These are phyloP conservation scores for Macadamia tetraphylla DNA, from an alignment of 164 flowering plant species.

Conservation along the genomic window DNA sequence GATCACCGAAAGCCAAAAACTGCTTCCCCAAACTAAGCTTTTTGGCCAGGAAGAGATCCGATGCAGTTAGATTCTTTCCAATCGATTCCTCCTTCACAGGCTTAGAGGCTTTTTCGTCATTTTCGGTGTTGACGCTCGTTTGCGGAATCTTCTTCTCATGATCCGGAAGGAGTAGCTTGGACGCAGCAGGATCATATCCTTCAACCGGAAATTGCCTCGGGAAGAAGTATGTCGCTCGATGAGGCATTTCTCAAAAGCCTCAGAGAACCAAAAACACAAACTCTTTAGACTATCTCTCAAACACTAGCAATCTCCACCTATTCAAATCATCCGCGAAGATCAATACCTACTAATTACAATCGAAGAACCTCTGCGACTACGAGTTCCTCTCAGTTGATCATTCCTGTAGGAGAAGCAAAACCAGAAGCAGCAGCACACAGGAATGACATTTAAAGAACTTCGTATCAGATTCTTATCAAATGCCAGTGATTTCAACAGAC, in stretches of 20 bases:
- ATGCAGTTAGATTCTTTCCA: slow-evolving; percentile 11
- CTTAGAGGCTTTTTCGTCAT: slow-evolving; percentile 17
- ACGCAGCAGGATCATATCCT: slow-evolving; percentile 24
- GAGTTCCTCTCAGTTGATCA: background rate
- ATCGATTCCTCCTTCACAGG: background rate
- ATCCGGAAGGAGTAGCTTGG: slow-evolving; percentile 27
- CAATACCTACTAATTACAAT: background rate
- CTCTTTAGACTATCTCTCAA: background rate
- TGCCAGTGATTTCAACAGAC: background rate
- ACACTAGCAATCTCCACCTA: background rate
- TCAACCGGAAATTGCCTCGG: slow-evolving; percentile 66
- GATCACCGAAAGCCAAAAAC: slow-evolving; percentile 33
- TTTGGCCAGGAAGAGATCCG: slow-evolving; percentile 41
- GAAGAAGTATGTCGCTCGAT: slow-evolving; percentile 66
- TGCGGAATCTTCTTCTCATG: slow-evolving; percentile 49
- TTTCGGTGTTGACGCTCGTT: slow-evolving; percentile 23
- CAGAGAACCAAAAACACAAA: slow-evolving; percentile 3
- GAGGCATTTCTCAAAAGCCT: slow-evolving; percentile 59
- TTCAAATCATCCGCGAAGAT: background rate
- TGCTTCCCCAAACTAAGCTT: slow-evolving; percentile 30
- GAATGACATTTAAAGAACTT: background rate
- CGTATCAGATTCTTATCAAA: background rate
- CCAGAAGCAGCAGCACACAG: background rate
- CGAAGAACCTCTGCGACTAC: slow-evolving; percentile 12
- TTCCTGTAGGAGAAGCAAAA: background rate